phyloP scores from a whole-genome alignment of 371 early-diverging fungal genomes.

The Rhizomucor miehei region DNA sequence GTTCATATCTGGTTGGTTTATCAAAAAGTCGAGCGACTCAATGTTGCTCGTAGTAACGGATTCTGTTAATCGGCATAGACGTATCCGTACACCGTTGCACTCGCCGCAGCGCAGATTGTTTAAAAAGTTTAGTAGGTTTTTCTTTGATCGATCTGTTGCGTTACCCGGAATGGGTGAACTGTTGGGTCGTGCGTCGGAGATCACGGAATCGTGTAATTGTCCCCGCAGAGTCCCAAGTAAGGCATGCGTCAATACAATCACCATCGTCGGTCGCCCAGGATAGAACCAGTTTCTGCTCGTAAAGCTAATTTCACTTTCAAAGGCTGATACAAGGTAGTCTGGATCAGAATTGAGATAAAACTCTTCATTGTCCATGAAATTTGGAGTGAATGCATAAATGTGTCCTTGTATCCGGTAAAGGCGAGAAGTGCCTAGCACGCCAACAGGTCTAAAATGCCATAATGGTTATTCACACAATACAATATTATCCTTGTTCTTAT shows the following conservation, averaged over 20 bases:
- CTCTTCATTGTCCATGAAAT: constrained; percentile 86
- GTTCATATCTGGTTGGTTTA: constrained; percentile 67
- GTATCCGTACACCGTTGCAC: constrained; percentile 65
- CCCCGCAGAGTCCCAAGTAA: constrained; percentile 23
- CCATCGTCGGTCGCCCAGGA: constrained; percentile 83
- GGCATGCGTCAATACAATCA: constrained; percentile 75
- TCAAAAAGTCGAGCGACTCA: constrained; percentile 84
- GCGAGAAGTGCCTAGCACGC: constrained; percentile 78
- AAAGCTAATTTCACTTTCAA: constrained; percentile 79
- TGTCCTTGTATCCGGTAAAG: constrained; percentile 83
- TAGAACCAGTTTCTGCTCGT: constrained; percentile 75
- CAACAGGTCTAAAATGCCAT: constrained; percentile 52
- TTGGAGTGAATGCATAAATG: constrained; percentile 83
- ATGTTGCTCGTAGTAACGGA: constrained; percentile 78
- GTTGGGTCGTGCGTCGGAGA: too few relatives aligned
- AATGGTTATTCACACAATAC: too few relatives aligned
- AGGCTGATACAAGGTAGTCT: constrained; percentile 72
- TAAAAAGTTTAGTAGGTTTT: constrained; percentile 82
- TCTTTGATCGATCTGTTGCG: constrained; percentile 31
- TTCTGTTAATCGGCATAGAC: constrained; percentile 73
- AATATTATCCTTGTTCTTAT: too few relatives aligned
- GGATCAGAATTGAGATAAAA: constrained; percentile 86
- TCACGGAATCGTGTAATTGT: too few relatives aligned
- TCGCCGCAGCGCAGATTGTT: constrained; percentile 77
- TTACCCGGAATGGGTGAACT: background rate